These are phyloP conservation scores for Rhytidhysteron rufulum DNA, from an alignment of 2,329 filamentous ascomycete species.

Conservation along the genomic window DNA sequence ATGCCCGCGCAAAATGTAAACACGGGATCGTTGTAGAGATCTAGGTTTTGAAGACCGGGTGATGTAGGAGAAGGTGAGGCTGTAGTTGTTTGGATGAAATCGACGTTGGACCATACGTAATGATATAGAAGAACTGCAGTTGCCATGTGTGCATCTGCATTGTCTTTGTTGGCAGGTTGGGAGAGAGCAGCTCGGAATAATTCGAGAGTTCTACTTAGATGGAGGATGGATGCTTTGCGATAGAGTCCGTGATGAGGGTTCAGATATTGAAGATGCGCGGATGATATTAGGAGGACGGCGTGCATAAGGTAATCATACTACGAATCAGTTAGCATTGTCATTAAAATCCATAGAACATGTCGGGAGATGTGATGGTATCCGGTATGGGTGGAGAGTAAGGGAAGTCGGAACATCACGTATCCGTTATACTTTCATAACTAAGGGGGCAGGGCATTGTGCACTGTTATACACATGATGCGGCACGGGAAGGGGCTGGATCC, in stretches of 20 bases:
- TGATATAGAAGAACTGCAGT: conserved; percentile 1
- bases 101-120: conserved; percentile 2
- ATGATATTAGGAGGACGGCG: conserved; percentile 1
- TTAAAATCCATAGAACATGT: no score
- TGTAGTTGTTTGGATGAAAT: background rate
- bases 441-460: no score
- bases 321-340: no score
- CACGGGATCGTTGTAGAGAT: conserved; percentile 1
- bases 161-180: background rate
- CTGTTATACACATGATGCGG: no score
- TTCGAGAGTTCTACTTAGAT: background rate
- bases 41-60: background rate
- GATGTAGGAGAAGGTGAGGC: background rate
- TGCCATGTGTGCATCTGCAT: conserved; percentile 3
- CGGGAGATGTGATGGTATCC: no score
- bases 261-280: background rate
- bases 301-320: conserved; percentile 2
- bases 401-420: no score
- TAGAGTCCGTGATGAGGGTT: background rate
- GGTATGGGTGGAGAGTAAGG: no score
- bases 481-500: no score
- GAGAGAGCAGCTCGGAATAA: conserved; percentile 1
- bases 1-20: conserved; percentile 1
- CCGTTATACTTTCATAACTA: no score
- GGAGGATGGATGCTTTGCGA: background rate